Evolutionary conservation across 2,329 filamentous ascomycete species (phyloP), one percentile per base, ranked within the genome.

Genomic region (Cryphonectria carpinicola): DNA sequence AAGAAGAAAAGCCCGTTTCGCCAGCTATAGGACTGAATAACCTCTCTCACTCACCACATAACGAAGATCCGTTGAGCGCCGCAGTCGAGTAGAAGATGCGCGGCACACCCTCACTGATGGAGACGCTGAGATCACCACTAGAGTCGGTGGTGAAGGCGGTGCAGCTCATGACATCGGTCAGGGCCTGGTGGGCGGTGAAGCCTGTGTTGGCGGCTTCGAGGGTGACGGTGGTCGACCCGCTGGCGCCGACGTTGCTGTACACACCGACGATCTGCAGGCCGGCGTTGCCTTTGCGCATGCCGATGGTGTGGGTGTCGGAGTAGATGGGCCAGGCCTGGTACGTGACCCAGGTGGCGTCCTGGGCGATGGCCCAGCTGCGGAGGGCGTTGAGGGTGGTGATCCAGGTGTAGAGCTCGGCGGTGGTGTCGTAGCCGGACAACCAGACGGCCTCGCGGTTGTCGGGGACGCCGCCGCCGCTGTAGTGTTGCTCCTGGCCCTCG

Each of bases 401-500:
- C 72, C 81, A 82, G 43, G 75, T 73, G 77, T 87, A 87, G 8
- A 87, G 78, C 10, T 81, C 78, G 2, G 81, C 75, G 1, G 73
- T 75, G 0, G 82, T 86, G 41, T 79, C 75, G 75, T 85, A 87
- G 1, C 80, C 79, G 0, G 84, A 84, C 1, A 82, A 74, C 85
- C 85, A 88, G 46, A 84, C 76, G 1, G 85, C 82, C 74, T 87
- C 85, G 22, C 85, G 83, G 75, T 86, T 86, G 65, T 77, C 62
- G 0, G 84, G 84, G 35, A 82, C 82, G 6, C 56, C 76, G 4
- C 70, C 74, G 32, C 85, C 85, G 22, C 79, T 75, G 76, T 83
- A 86, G 74, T 85, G 83, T 71, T 89, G 87, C 76, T 89, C 87
- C 75, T 89, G 86, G 13, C 87, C 87, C 71, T 88, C 81, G 76